Evolutionary conservation across 1,284 basidiomycete genomes (phyloP).

Genomic region (Vanrija pseudolonga): DNA sequence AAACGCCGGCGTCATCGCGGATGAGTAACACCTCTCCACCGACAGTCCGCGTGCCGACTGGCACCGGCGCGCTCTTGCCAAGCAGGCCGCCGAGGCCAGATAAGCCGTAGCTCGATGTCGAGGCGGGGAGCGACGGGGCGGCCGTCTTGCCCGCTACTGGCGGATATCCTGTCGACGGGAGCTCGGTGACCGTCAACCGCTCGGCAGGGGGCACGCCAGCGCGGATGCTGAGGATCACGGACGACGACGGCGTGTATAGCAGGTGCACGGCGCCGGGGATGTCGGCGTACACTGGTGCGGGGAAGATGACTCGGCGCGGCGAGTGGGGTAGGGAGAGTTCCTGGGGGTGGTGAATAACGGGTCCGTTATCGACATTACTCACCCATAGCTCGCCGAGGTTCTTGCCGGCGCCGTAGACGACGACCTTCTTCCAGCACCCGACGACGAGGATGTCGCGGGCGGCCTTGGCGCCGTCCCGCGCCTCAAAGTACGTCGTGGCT

Average conservation of each 20-base stretch:
- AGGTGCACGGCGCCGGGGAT: slow-evolving; percentile 53
- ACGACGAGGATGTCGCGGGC: slow-evolving; percentile 67
- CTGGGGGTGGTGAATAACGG: too few relatives aligned
- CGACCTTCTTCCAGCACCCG: slow-evolving; percentile 78
- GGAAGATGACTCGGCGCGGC: slow-evolving; percentile 56
- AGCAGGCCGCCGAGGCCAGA: slow-evolving; percentile 5
- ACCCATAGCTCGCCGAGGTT: slow-evolving; percentile 14
- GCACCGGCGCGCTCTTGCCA: slow-evolving; percentile 60
- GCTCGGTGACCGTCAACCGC: slow-evolving; percentile 63
- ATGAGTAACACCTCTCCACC: slow-evolving; percentile 69
- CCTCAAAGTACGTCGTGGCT: slow-evolving; percentile 41
- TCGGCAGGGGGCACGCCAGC: slow-evolving; percentile 61
- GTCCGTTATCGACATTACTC: too few relatives aligned
- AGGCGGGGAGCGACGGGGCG: not conserved
- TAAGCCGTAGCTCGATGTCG: not conserved
- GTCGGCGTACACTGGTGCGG: slow-evolving; percentile 34
- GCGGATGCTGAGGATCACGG: slow-evolving; percentile 61
- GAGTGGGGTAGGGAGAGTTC: slow-evolving; percentile 80
- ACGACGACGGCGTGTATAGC: slow-evolving; percentile 67
- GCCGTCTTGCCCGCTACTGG: not conserved
- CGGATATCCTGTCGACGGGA: slow-evolving; percentile 53
- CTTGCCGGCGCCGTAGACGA: slow-evolving; percentile 56
- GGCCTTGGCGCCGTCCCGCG: slow-evolving; percentile 52
- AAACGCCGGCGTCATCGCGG: slow-evolving; percentile 73
- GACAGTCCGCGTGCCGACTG: slow-evolving; percentile 58